phyloP scores from a whole-genome alignment of 2,329 filamentous ascomycete genomes.

The Orbilia brochopaga region DNA sequence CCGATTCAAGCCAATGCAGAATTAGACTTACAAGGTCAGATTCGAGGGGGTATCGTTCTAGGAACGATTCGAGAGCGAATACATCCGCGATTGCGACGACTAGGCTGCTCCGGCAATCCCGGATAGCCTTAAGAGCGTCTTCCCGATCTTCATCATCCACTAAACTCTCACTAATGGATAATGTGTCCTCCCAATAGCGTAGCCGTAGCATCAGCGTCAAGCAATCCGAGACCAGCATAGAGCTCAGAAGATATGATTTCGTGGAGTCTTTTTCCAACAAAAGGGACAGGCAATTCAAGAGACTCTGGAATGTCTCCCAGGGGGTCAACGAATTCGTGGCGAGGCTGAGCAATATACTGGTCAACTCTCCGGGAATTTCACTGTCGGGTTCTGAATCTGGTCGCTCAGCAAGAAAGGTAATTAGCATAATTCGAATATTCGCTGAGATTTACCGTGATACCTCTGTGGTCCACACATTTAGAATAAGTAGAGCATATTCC shows the following conservation, averaged over 20 bases:
- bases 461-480: too few species aligned
- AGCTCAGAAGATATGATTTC: conserved; percentile 2
- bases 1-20: conserved; percentile 57
- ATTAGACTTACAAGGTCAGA: conserved; percentile 58
- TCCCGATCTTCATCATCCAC: conserved; percentile 12
- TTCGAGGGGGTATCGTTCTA: conserved; percentile 58
- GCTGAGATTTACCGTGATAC: neutral
- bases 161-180: neutral
- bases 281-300: conserved; percentile 10
- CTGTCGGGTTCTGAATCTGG: neutral
- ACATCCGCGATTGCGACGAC: conserved; percentile 52
- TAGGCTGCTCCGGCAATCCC: conserved; percentile 46
- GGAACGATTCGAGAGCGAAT: conserved; percentile 49
- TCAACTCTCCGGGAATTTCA: conserved; percentile 2
- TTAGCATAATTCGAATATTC: neutral
- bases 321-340: neutral
- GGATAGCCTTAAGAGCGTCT: conserved; percentile 30
- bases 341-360: conserved; percentile 13
- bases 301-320: conserved; percentile 19
- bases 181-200: conserved; percentile 21
- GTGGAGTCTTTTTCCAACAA: conserved; percentile 15
- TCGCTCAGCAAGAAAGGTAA: neutral
- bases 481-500: too few species aligned
- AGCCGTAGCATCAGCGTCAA: conserved; percentile 19
- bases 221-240: conserved; percentile 7